A percentile compares a stretch with the other conserved stretches of the same genome.
Conservation (phyloP, 495 filamentous ascomycete genomes). For the Letharia lupina region DNA sequence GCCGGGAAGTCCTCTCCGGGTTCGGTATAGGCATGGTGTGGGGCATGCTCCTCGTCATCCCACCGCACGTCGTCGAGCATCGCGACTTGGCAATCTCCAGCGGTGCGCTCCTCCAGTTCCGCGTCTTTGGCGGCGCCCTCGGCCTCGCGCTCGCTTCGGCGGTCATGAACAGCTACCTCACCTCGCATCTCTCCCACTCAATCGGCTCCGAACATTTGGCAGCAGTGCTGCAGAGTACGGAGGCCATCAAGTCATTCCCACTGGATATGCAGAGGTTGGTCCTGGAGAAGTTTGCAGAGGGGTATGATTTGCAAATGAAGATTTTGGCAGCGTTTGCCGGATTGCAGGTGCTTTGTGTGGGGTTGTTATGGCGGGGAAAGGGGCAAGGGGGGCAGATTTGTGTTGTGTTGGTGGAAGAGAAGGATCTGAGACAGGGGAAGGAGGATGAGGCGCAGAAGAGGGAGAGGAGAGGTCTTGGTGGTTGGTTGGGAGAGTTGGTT, state of each 20-base stretch:
- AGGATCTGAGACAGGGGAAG: background rate
- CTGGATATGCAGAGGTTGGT: constrained; percentile 13
- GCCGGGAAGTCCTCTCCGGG: background rate
- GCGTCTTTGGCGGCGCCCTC: constrained; percentile 34
- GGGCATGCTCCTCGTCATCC: constrained; percentile 41
- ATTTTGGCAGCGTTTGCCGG: constrained; percentile 31
- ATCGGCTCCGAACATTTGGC: constrained; percentile 14
- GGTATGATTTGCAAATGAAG: constrained; percentile 28
- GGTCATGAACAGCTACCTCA: constrained; percentile 2
- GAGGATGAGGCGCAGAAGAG: background rate
- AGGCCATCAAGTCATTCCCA: constrained; percentile 17
- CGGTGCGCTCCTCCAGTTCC: constrained; percentile 41
- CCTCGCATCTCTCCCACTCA: background rate
- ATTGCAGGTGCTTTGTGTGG: constrained; percentile 1
- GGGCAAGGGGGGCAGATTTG: background rate
- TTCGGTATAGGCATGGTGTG: constrained; percentile 29
- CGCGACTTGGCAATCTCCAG: constrained; percentile 3
- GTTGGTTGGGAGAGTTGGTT: background rate
- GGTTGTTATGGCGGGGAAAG: constrained; percentile 10
- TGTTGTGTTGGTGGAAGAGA: background rate
- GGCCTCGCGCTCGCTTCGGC: constrained; percentile 31
- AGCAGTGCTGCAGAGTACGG: constrained; percentile 12
- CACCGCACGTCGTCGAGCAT: constrained; percentile 36
- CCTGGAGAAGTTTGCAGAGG: constrained; percentile 22
- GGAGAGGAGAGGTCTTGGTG: background rate